phyloP scores from a whole-genome alignment of 768 basidiomycete genomes.

The Tulasnella sp. region DNA sequence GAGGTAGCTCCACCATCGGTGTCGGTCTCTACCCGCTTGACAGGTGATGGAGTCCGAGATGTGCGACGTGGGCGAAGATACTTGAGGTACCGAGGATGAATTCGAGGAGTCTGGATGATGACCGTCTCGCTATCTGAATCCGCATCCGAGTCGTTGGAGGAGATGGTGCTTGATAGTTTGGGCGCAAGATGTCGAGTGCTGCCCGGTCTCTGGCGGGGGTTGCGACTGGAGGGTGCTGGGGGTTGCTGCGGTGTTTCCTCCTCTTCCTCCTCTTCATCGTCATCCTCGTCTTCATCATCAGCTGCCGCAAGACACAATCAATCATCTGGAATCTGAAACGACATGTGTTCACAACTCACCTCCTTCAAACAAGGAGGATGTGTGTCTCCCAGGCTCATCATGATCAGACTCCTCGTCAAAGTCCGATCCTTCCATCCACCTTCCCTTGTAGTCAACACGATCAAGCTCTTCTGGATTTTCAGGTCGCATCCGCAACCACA shows the following conservation, averaged over 20 bases:
- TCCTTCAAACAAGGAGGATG: constrained; percentile 14
- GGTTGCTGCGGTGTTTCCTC: constrained; percentile 24
- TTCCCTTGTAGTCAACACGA: constrained; percentile 78
- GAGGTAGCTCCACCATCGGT: constrained; percentile 6
- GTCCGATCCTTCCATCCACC: constrained; percentile 50
- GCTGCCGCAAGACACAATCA: constrained; percentile 29
- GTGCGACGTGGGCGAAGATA: constrained; percentile 1
- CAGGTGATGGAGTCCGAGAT: background rate
- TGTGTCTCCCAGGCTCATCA: constrained; percentile 15
- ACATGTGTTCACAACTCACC: background rate
- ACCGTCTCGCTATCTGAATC: constrained; percentile 2
- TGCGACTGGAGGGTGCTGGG: background rate
- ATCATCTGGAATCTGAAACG: background rate
- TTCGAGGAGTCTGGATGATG: background rate
- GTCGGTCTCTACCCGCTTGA: constrained; percentile 1
- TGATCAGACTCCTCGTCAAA: constrained; percentile 46
- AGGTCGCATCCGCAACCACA: constrained; percentile 85
- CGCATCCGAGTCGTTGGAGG: background rate
- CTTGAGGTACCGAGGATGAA: constrained; percentile 4
- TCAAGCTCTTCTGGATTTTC: constrained; percentile 69
- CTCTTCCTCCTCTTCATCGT: constrained; percentile 43
- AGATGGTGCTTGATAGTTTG: background rate
- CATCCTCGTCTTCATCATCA: constrained; percentile 38
- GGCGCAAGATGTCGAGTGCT: background rate
- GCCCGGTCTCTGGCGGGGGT: background rate